Percentiles rank a stretch among this genome's conserved stretches.
phyloP scores from a whole-genome alignment of 2,329 filamentous ascomycete genomes.

The Colletotrichum melonis region DNA sequence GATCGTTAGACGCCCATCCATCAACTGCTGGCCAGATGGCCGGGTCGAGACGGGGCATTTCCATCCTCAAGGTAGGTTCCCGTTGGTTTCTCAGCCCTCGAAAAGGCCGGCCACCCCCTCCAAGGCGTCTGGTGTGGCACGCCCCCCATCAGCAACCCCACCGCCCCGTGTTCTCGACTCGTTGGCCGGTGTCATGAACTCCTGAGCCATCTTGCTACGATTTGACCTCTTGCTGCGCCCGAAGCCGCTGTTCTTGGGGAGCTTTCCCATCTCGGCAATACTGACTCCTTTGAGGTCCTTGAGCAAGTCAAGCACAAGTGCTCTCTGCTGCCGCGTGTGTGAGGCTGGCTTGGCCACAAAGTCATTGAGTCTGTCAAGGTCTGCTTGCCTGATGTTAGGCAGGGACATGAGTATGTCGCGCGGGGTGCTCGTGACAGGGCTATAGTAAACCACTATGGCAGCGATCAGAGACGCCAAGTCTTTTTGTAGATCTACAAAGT shows the following conservation, averaged over 20 bases:
- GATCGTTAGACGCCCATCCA: background rate
- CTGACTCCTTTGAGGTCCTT: slow-evolving; percentile 90
- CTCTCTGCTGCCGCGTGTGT: slow-evolving; percentile 81
- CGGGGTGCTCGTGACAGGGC: slow-evolving; percentile 75
- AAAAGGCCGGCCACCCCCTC: slow-evolving; percentile 68
- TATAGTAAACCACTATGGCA: slow-evolving; percentile 83
- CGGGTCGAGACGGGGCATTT: background rate
- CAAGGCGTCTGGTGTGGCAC: slow-evolving; percentile 60
- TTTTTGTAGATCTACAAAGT: slow-evolving; percentile 96
- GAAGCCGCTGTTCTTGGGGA: slow-evolving; percentile 66
- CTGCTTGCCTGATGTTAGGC: slow-evolving; percentile 77
- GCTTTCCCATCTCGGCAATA: slow-evolving; percentile 92
- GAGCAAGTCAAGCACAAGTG: slow-evolving; percentile 84
- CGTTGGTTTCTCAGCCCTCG: slow-evolving; percentile 43
- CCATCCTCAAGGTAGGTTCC: background rate
- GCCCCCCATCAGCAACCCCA: slow-evolving; percentile 42
- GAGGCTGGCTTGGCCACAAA: slow-evolving; percentile 68
- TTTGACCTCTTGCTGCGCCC: slow-evolving; percentile 55
- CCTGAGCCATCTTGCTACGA: slow-evolving; percentile 72
- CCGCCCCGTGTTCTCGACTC: slow-evolving; percentile 44
- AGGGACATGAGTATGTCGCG: slow-evolving; percentile 81
- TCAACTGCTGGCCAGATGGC: background rate
- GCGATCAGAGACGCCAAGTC: slow-evolving; percentile 91
- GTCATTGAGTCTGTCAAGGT: slow-evolving; percentile 73
- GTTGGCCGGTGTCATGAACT: slow-evolving; percentile 67